These are phyloP conservation scores for Myriosclerotinia scirpicola DNA, from an alignment of 2,329 filamentous ascomycete species.

Conservation along the genomic window DNA sequence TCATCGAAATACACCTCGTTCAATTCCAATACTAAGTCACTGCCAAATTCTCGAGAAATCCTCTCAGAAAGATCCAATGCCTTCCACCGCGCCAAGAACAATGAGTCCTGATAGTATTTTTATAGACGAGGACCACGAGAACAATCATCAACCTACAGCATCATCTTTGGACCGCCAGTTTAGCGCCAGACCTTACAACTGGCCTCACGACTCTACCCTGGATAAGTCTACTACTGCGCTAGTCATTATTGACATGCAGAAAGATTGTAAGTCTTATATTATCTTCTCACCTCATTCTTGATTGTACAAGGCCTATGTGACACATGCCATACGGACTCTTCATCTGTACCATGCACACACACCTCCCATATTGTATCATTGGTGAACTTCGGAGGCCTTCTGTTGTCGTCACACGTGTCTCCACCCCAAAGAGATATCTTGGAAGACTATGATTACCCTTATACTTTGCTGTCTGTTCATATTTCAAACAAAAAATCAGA, in stretches of 20 bases:
- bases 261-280: conserved; percentile 46
- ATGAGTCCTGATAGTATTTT: background rate
- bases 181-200: conserved; percentile 42
- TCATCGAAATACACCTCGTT: conserved; percentile 4
- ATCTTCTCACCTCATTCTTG: background rate
- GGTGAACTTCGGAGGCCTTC: background rate
- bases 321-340: background rate
- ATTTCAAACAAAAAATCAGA: background rate
- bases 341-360: background rate
- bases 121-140: background rate
- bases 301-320: background rate
- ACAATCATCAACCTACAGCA: conserved; percentile 16
- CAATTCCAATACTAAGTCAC: background rate
- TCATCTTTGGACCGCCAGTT: conserved; percentile 22
- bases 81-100: background rate
- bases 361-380: background rate
- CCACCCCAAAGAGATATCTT: background rate
- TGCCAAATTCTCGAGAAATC: background rate
- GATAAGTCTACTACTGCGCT: conserved; percentile 49
- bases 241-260: conserved; percentile 57
- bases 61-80: background rate
- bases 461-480: background rate
- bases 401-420: background rate
- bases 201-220: conserved; percentile 45
- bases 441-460: background rate